Conservation (phyloP, 2,329 filamentous ascomycete species). For the Diaporthe destruens region DNA sequence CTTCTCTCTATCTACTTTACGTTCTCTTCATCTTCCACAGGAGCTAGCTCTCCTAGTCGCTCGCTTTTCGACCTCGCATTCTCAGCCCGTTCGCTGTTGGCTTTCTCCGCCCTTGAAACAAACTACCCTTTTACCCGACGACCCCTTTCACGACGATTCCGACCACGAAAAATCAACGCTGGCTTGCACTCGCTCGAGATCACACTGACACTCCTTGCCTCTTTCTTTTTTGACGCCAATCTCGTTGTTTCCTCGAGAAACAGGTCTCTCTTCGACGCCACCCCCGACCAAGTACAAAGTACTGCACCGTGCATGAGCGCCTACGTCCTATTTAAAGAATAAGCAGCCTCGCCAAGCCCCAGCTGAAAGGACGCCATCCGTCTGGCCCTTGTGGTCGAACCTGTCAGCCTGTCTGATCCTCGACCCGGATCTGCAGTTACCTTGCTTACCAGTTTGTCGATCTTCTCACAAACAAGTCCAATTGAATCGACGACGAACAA, state of each 20-base stretch:
- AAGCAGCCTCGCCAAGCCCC: conserved; percentile 39
- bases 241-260: conserved; percentile 17
- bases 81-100: conserved; percentile 5
- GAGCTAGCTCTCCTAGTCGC: conserved; percentile 40
- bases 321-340: conserved; percentile 38
- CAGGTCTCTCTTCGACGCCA: background rate
- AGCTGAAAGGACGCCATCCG: conserved; percentile 34
- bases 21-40: conserved; percentile 1
- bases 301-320: conserved; percentile 4
- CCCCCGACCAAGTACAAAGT: conserved; percentile 9
- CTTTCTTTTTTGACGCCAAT: conserved; percentile 7
- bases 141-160: conserved; percentile 32
- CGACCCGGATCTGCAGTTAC: conserved; percentile 37
- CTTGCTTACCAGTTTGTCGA: conserved; percentile 37
- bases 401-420: conserved; percentile 40
- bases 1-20: conserved; percentile 4
- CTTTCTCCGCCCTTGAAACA: conserved; percentile 32
- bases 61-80: conserved; percentile 34
- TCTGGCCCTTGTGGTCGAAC: conserved; percentile 22
- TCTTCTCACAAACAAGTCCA: conserved; percentile 27
- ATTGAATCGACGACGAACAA: conserved; percentile 3
- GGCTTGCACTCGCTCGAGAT: conserved; percentile 12
- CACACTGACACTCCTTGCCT: background rate
- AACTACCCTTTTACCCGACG: conserved; percentile 18
- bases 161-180: background rate